phyloP scores from a whole-genome alignment of 2,329 filamentous ascomycete genomes.

The Colletotrichum ledebouriae region DNA sequence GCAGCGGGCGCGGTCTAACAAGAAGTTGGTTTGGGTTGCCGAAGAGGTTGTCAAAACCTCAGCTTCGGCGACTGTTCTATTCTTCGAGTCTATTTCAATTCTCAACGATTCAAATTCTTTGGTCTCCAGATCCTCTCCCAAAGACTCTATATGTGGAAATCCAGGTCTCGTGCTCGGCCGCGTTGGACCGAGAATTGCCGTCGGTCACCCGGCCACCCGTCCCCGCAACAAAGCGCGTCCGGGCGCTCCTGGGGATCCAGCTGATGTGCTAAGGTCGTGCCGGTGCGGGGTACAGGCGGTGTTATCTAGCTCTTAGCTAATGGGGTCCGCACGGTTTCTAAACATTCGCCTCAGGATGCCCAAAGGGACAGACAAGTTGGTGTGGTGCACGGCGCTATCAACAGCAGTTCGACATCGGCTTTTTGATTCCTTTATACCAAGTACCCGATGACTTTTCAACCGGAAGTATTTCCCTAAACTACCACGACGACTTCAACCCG shows the following conservation, averaged over 20 bases:
- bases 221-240: slow-evolving; percentile 32
- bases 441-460: neutral
- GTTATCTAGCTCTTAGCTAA: slow-evolving; percentile 38
- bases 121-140: neutral
- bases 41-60: too few relatives aligned
- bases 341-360: neutral
- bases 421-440: too few relatives aligned
- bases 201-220: neutral
- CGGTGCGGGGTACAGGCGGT: slow-evolving; percentile 38
- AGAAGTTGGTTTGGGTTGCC: neutral
- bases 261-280: slow-evolving; percentile 32
- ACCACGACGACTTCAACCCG: slow-evolving; percentile 20
- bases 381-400: neutral
- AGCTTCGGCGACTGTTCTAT: neutral
- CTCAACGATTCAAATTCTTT: neutral
- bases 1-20: slow-evolving; percentile 1
- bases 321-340: slow-evolving; percentile 22
- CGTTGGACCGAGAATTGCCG: slow-evolving; percentile 28
- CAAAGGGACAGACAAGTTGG: neutral
- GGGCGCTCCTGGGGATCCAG: slow-evolving; percentile 33
- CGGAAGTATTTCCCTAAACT: neutral
- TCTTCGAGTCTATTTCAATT: neutral
- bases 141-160: neutral
- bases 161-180: neutral
- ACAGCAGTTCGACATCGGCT: neutral